Conservation (phyloP, 306 rosid species). For the Ormosia emarginata region DNA sequence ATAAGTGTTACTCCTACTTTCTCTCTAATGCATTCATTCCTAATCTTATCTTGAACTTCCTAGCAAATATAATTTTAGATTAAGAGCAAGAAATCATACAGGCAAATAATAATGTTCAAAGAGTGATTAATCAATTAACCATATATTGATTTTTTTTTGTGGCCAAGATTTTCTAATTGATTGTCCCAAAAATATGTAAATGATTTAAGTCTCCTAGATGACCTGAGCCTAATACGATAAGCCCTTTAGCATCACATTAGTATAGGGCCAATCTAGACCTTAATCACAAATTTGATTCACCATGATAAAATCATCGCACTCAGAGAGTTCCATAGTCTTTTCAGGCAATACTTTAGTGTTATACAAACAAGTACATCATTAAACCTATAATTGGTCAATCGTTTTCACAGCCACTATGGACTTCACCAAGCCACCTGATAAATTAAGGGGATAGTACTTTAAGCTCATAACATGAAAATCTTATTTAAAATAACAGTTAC, state of each 20-base stretch:
- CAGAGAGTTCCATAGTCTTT: background rate
- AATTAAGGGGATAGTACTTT: background rate
- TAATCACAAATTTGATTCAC: conserved; percentile 18
- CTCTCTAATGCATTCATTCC: too few relatives aligned
- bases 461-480: background rate
- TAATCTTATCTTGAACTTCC: too few relatives aligned
- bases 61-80: background rate
- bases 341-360: background rate
- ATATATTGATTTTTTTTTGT: background rate
- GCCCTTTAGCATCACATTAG: background rate
- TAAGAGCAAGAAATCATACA: background rate
- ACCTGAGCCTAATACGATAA: background rate
- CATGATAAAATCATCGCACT: background rate
- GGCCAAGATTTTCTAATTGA: background rate
- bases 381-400: conserved; percentile 1
- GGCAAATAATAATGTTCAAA: background rate
- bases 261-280: background rate
- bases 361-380: conserved; percentile 11
- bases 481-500: background rate
- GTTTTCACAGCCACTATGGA: background rate
- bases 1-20: too few relatives aligned
- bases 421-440: conserved; percentile 18
- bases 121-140: background rate
- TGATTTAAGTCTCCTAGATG: background rate
- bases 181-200: background rate